Percentiles rank a stretch among this genome's conserved stretches.
Conservation (phyloP, 2,329 filamentous ascomycete genomes). For the Dactylellina drechsleri region DNA sequence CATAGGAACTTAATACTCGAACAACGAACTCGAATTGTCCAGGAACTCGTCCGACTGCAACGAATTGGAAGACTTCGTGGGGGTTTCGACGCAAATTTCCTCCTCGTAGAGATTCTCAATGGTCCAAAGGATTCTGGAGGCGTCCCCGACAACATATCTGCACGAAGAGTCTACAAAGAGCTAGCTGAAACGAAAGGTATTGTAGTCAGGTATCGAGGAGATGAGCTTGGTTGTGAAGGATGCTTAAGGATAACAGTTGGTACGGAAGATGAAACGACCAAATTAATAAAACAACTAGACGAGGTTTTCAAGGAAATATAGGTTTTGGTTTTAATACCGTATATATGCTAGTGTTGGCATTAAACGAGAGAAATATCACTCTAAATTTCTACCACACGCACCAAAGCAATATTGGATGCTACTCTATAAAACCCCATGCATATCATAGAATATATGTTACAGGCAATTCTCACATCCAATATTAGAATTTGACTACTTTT, state of each 20-base stretch:
- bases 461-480: too few species aligned
- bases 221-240: slow-evolving; percentile 87
- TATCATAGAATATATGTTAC: too few species aligned
- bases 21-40: slow-evolving; percentile 80
- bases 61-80: slow-evolving; percentile 85
- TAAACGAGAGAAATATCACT: too few species aligned
- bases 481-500: too few species aligned
- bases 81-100: slow-evolving; percentile 83
- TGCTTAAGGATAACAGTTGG: slow-evolving; percentile 93
- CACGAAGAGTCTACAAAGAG: slow-evolving; percentile 81
- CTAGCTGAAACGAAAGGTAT: slow-evolving; percentile 88
- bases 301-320: slow-evolving; percentile 64
- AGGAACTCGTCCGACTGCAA: slow-evolving; percentile 76
- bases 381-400: not conserved
- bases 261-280: slow-evolving; percentile 83
- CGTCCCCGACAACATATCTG: slow-evolving; percentile 79
- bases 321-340: not conserved
- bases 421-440: not conserved
- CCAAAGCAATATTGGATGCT: not conserved
- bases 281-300: slow-evolving; percentile 76
- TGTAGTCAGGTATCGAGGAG: slow-evolving; percentile 91
- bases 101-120: slow-evolving; percentile 88
- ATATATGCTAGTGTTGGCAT: not conserved
- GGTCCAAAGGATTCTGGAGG: slow-evolving; percentile 67
- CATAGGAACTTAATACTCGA: slow-evolving; percentile 76